phyloP scores from a whole-genome alignment of 345 rosid genomes.

The Melastoma malabathricum region DNA sequence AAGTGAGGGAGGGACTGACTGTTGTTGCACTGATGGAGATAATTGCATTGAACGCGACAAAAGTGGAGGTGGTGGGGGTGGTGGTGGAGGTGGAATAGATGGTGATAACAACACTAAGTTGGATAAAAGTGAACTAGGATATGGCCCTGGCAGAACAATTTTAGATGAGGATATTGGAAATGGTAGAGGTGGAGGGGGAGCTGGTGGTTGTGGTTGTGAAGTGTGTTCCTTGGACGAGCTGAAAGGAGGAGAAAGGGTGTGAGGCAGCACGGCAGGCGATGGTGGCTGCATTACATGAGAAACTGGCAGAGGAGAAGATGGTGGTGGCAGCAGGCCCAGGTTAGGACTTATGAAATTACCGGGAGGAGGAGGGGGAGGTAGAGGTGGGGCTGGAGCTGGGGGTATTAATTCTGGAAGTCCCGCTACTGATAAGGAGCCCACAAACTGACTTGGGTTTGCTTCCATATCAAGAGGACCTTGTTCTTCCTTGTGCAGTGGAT shows the following conservation, averaged over 20 bases:
- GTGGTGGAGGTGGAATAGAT: constrained; percentile 13
- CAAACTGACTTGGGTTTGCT: constrained; percentile 16
- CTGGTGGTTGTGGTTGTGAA: constrained; percentile 4
- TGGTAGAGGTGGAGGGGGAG: constrained; percentile 12
- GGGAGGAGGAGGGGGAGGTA: constrained; percentile 17
- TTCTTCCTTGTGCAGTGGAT: constrained; percentile 17
- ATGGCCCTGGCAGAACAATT: constrained; percentile 6
- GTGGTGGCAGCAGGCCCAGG: neutral
- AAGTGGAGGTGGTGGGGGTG: constrained; percentile 13
- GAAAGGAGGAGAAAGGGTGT: neutral
- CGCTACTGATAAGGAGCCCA: constrained; percentile 15
- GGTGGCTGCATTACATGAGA: neutral
- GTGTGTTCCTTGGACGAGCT: neutral
- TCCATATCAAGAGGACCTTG: constrained; percentile 15
- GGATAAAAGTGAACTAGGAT: constrained; percentile 6
- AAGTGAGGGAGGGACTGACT: neutral
- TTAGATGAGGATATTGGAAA: constrained; percentile 15
- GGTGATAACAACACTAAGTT: neutral
- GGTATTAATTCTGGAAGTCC: constrained; percentile 6
- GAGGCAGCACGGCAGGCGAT: neutral
- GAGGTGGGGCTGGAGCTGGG: constrained; percentile 14
- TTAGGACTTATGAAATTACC: neutral
- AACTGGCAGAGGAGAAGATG: constrained; percentile 5
- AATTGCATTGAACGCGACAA: constrained; percentile 5
- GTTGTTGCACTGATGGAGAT: constrained; percentile 6